Evolutionary conservation across 495 filamentous ascomycete genomes (phyloP), one percentile per base, ranked within the genome.

Genomic region (Trichoderma erinaceum): DNA sequence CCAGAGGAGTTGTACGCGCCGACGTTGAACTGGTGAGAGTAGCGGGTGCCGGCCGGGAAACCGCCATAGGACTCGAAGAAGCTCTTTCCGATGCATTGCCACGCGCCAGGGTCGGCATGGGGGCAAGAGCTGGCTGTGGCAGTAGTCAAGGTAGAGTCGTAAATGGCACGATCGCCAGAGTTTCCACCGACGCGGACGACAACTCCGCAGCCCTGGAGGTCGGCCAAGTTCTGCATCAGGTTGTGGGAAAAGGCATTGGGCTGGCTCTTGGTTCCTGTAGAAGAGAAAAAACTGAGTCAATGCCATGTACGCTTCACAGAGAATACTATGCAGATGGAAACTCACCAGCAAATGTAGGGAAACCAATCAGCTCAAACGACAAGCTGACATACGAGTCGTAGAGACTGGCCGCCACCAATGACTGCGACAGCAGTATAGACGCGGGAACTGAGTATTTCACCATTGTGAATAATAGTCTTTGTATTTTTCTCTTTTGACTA

Each of bases 381-480:
- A 61, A 18, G 56, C 56, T 61, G 8, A 61, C 56, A 61, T 61
- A 61, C 56, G 56, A 61, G 56, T 61, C 56, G n/a, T 29, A 61
- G 23, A 61, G 56, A 32, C 25, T 32, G 23, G 56, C 56, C 3
- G 56, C 27, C 56, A 25, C 56, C 23, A 61, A 16, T 13, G 56
- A 61, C 56, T 61, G 56, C 56, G 56, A 61, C 56, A 61, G 56
- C 56, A 61, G 56, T 13, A 61, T 13, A 61, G 56, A 61, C 27
- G 56, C 56, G 15, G 56, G 56, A 61, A 61, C 56, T 25, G 29
- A 32, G 27, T 29, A 61, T 25, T 61, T 61, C 3, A 18, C 56
- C 56, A 61, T 61, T 61, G 56, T 61, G 13, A 11, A 23, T 61
- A 4, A 15, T 29, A 12, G 27, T 61, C 25, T 52, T 23, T 8